Evolutionary conservation across 257 asterid genomes (phyloP).

Genomic region (Nicotiana otophora): DNA sequence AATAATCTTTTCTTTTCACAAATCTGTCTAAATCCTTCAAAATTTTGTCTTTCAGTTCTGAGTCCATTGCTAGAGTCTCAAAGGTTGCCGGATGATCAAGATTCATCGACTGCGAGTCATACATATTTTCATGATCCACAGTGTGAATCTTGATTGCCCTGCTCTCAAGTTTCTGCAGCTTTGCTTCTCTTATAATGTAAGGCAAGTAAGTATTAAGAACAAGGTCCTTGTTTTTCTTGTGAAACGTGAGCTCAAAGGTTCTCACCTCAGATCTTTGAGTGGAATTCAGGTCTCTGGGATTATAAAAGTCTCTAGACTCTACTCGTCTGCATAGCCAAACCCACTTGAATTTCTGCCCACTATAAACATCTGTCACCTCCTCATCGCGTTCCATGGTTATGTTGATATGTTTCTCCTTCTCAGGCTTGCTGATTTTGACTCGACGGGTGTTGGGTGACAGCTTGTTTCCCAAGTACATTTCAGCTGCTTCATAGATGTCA

Average conservation of each 20-base stretch:
- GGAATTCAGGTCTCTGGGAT: constrained; percentile 35
- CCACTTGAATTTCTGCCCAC: constrained; percentile 47
- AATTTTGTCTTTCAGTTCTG: constrained; percentile 34
- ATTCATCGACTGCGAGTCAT: constrained; percentile 23
- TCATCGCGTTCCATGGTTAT: constrained; percentile 40
- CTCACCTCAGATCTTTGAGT: constrained; percentile 35
- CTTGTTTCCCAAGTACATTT: constrained; percentile 40
- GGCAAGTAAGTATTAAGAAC: constrained; percentile 44
- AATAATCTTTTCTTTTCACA: constrained; percentile 45
- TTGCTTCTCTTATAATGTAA: constrained; percentile 22
- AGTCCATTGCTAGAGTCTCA: constrained; percentile 63
- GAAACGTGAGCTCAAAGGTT: constrained; percentile 58
- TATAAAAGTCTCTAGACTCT: constrained; percentile 21
- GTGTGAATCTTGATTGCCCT: constrained; percentile 45
- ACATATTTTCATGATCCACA: constrained; percentile 32
- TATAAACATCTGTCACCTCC: constrained; percentile 30
- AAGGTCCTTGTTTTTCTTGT: constrained; percentile 32
- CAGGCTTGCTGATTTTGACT: constrained; percentile 49
- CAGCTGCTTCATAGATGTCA: constrained; percentile 58
- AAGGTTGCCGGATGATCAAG: constrained; percentile 63
- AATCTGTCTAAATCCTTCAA: constrained; percentile 46
- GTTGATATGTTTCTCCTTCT: constrained; percentile 35
- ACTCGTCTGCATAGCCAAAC: constrained; percentile 27
- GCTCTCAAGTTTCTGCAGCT: constrained; percentile 30
- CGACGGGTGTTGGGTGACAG: constrained; percentile 37